Conservation (phyloP, 306 rosid species). For the Luffa aegyptiaca region DNA sequence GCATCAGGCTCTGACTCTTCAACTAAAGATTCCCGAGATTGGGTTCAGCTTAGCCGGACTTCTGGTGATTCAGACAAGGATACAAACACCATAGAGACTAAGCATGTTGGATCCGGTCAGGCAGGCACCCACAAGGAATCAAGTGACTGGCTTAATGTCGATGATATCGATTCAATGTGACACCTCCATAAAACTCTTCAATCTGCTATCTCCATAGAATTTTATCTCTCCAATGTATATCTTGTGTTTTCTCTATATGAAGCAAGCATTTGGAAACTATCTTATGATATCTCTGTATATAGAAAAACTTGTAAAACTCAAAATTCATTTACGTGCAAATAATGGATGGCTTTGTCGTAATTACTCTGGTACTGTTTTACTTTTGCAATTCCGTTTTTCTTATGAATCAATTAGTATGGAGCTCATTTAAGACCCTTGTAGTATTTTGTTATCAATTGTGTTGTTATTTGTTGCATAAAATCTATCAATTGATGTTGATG, state of each 20-base stretch:
- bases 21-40: conserved; percentile 75
- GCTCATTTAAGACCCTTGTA: neutral
- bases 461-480: neutral
- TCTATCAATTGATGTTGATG: neutral
- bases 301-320: neutral
- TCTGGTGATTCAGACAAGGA: conserved; percentile 67
- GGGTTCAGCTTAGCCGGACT: conserved; percentile 76
- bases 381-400: neutral
- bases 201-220: conserved; percentile 12
- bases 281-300: neutral
- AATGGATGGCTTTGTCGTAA: neutral
- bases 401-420: neutral
- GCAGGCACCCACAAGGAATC: conserved; percentile 57
- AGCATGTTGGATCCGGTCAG: conserved; percentile 44
- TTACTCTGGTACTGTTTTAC: neutral
- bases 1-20: conserved; percentile 80
- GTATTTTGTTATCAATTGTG: neutral
- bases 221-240: conserved; percentile 40
- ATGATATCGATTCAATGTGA: conserved; percentile 77
- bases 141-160: conserved; percentile 85
- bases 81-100: conserved; percentile 29
- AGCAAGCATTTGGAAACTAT: neutral
- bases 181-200: conserved; percentile 10
- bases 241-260: conserved; percentile 14
- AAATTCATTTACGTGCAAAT: conserved; percentile 8